Evolutionary conservation across 2,329 filamentous ascomycete species (phyloP), one percentile per base, ranked within the genome.

Genomic region (Colletotrichum tofieldiae): DNA sequence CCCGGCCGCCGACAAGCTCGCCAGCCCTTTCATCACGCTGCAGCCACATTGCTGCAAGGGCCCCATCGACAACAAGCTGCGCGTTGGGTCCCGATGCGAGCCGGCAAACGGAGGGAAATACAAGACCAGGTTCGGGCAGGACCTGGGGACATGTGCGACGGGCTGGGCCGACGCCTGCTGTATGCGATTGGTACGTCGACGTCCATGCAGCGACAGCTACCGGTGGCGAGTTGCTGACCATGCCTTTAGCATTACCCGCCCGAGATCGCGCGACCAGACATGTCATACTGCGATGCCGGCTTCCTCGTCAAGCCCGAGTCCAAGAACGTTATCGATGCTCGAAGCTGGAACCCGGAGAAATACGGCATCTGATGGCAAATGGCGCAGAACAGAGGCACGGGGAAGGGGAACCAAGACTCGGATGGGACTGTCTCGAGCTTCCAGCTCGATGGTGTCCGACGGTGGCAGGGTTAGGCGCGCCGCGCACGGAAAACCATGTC

Each of bases 111-210:
- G 69, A 18, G 72, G 69, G 35, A 58, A 63, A 26, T 69, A 64
- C 59, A 69, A 69, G 61, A 74, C 72, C 54, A 74, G 63, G 54
- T 73, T 73, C 43, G 72, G 72, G 5, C 72, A 74, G n/a, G 64
- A 69, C 3, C 37, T 74, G 69, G 69, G 69, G 16, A 72, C 72
- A 11, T 74, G 72, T 32, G 69, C 41, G n/a, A 69, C 29, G 23
- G 72, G 72, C 37, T 65, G 65, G 64, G 39, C 23, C 23, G 69
- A 73, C n/a, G 69, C 72, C 9, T 74, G 72, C 51, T 74, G 72
- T 20, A 74, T 74, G 72, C 72, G 60, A 18, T 7, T 69, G 69
- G 72, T 74, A 62, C 2, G 72, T 59, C 18, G 9, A 65, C 47
- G 18, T 45, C 32, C n/a, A 9, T n/a, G 9, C 47, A 26, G n/a